Percentiles rank a stretch among this genome's conserved stretches.
These are phyloP conservation scores for Cadophora gregata DNA, from an alignment of 2,329 filamentous ascomycete species.

Conservation along the genomic window DNA sequence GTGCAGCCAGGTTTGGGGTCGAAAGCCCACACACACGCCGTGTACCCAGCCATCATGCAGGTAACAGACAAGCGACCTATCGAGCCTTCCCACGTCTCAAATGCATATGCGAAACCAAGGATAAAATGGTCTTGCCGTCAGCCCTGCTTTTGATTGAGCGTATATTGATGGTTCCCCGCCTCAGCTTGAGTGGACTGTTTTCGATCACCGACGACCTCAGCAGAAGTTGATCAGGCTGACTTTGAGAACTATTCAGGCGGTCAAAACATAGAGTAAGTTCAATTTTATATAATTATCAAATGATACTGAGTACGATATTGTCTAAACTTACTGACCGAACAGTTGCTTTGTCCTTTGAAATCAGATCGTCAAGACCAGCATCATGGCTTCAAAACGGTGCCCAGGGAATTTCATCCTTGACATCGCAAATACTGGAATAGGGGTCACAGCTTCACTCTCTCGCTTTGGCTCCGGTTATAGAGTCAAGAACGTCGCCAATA, in stretches of 20 bases:
- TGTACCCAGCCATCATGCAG: slow-evolving; percentile 7
- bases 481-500: slow-evolving; percentile 13
- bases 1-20: neutral
- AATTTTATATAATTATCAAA: neutral
- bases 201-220: neutral
- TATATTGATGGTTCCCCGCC: neutral
- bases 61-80: neutral
- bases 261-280: neutral
- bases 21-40: neutral
- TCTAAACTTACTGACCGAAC: neutral
- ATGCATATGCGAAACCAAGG: neutral
- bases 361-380: neutral
- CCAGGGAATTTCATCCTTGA: slow-evolving; percentile 27
- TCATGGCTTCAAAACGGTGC: slow-evolving; percentile 11
- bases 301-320: neutral
- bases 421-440: slow-evolving; percentile 15
- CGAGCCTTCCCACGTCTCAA: neutral
- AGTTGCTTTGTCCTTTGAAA: neutral
- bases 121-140: neutral
- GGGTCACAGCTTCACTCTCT: slow-evolving; percentile 4
- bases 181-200: neutral
- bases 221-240: neutral
- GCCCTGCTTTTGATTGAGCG: neutral
- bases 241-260: neutral
- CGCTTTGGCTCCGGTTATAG: slow-evolving; percentile 1